Evolutionary conservation across 2,329 filamentous ascomycete species (phyloP).

Genomic region (Cladosporium sphaerospermum): DNA sequence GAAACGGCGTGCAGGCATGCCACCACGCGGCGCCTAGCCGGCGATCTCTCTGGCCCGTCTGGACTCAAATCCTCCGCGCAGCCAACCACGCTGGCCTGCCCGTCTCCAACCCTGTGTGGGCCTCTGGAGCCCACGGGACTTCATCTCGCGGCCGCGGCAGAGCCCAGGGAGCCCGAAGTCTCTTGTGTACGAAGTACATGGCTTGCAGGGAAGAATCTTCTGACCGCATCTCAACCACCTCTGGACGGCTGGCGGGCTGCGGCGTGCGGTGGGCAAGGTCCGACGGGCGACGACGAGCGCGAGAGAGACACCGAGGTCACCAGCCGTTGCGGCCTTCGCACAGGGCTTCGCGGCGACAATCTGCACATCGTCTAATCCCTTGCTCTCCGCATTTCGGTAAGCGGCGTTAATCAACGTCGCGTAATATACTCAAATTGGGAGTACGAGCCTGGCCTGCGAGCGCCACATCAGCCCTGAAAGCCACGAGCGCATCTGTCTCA

Average conservation of each 20-base stretch:
- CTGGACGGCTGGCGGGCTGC: background rate
- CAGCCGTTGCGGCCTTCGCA: too few relatives aligned
- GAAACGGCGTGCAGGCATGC: background rate
- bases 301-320: background rate
- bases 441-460: background rate
- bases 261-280: too few relatives aligned
- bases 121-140: conserved; percentile 1
- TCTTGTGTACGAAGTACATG: conserved; percentile 6
- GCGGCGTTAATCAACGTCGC: conserved; percentile 6
- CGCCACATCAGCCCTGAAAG: background rate
- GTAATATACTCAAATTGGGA: conserved; percentile 11
- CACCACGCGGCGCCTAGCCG: conserved; percentile 10
- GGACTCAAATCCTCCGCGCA: conserved; percentile 5
- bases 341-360: background rate
- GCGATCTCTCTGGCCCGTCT: conserved; percentile 5
- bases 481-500: conserved; percentile 6
- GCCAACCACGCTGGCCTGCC: background rate
- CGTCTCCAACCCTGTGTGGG: background rate
- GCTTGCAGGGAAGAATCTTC: conserved; percentile 8
- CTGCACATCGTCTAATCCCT: background rate
- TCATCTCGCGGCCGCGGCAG: background rate
- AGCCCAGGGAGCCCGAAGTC: background rate
- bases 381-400: conserved; percentile 3
- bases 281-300: background rate
- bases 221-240: background rate